These are phyloP conservation scores for Tulasnella sp. DNA, from an alignment of 768 basidiomycete genomes.

Conservation along the genomic window DNA sequence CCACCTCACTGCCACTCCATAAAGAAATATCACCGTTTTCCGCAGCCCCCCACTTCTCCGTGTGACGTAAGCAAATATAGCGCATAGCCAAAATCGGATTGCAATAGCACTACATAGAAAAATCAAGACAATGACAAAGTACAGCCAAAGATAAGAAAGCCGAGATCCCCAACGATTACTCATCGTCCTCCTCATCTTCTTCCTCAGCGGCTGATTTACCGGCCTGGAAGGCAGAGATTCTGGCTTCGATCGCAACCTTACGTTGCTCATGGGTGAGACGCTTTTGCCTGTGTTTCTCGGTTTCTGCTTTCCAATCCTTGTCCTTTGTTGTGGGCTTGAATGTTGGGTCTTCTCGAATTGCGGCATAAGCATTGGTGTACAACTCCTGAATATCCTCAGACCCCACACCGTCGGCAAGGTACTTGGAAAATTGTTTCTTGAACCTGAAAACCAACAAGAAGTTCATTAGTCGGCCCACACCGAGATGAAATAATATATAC, in stretches of 20 bases:
- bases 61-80: too few relatives aligned
- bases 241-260: constrained; percentile 64
- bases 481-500: constrained; percentile 14
- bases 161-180: not conserved
- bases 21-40: too few relatives aligned
- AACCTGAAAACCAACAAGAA: constrained; percentile 41
- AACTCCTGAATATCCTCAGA: constrained; percentile 97
- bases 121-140: not conserved
- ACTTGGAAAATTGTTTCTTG: constrained; percentile 93
- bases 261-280: constrained; percentile 70
- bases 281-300: constrained; percentile 49
- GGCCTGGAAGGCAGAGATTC: constrained; percentile 82
- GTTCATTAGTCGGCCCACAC: not conserved
- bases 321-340: constrained; percentile 86
- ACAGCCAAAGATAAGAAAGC: not conserved
- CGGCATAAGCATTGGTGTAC: constrained; percentile 81
- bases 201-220: constrained; percentile 41
- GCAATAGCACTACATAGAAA: not conserved
- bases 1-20: too few relatives aligned
- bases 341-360: constrained; percentile 86
- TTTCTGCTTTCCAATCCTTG: constrained; percentile 83
- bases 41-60: too few relatives aligned
- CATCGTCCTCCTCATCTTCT: constrained; percentile 35
- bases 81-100: not conserved
- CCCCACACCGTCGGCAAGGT: constrained; percentile 89